A percentile compares a stretch with the other conserved stretches of the same genome.
Evolutionary conservation across 1,284 basidiomycete species (phyloP).

Genomic region (Mycena sp.): DNA sequence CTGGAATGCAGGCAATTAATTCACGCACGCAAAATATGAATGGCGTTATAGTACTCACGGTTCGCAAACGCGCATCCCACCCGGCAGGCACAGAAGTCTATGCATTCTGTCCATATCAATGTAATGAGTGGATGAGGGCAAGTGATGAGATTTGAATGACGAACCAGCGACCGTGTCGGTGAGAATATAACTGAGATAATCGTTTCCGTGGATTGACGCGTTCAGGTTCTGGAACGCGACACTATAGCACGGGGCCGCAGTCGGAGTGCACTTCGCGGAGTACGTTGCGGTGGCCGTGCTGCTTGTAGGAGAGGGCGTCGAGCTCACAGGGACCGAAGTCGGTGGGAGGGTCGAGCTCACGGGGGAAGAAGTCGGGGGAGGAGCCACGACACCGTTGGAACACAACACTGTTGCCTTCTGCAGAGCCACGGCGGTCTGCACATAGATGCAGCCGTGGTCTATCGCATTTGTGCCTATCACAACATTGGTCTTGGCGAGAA

Average conservation of each 20-base stretch:
- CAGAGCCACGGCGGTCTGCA: slow-evolving; percentile 22
- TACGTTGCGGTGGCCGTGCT: slow-evolving; percentile 8
- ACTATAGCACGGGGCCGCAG: slow-evolving; percentile 2
- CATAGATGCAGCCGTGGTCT: no score
- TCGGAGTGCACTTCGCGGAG: slow-evolving; percentile 4
- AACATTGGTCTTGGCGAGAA: no score
- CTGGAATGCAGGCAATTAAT: no score
- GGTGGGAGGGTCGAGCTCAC: background rate
- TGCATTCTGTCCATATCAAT: slow-evolving; percentile 1
- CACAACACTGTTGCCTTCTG: slow-evolving; percentile 1
- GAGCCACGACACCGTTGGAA: background rate
- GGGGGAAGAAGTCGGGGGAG: background rate
- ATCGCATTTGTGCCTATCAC: no score
- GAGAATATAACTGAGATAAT: slow-evolving; percentile 13
- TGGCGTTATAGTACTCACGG: no score
- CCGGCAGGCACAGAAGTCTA: slow-evolving; percentile 15
- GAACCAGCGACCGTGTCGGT: slow-evolving; percentile 18
- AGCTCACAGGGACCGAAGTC: background rate
- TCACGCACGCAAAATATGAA: no score
- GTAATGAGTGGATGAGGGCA: background rate
- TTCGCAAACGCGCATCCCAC: no score
- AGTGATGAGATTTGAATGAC: background rate
- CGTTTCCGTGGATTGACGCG: slow-evolving; percentile 17
- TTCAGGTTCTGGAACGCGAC: slow-evolving; percentile 11
- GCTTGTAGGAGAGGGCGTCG: slow-evolving; percentile 1